Evolutionary conservation across 1,139 yeast genomes (phyloP).

Genomic region (Trichomonascaceae sp.): DNA sequence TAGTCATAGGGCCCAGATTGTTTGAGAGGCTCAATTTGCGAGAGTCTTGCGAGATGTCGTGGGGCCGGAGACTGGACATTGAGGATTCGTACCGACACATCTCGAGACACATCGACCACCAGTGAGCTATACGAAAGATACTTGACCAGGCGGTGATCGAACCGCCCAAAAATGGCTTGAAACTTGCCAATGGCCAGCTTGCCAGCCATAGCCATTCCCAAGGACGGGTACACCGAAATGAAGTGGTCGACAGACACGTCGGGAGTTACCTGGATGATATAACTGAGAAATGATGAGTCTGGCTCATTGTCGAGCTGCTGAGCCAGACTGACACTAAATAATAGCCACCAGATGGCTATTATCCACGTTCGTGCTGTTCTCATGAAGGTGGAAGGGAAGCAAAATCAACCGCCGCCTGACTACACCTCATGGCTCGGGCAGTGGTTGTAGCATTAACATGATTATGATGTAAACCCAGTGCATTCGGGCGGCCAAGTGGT

Average conservation of each 20-base stretch:
- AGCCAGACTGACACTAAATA: too few species aligned
- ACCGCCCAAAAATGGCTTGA: conserved; percentile 18
- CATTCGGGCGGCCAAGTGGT: too few species aligned
- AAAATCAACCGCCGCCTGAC: too few species aligned
- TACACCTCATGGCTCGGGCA: too few species aligned
- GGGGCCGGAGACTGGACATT: conserved; percentile 44
- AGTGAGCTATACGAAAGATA: conserved; percentile 15
- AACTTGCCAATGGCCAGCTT: conserved; percentile 16
- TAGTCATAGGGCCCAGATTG: conserved; percentile 24
- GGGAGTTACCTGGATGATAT: conserved; percentile 18
- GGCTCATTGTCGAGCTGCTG: too few species aligned
- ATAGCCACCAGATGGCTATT: too few species aligned
- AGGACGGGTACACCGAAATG: conserved; percentile 16
- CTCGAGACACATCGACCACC: conserved; percentile 21
- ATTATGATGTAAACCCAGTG: too few species aligned
- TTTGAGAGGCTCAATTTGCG: conserved; percentile 35
- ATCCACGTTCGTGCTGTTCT: too few species aligned
- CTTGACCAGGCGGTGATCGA: conserved; percentile 14
- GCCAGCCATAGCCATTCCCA: conserved; percentile 13
- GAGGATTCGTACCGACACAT: conserved; percentile 16
- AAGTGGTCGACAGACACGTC: conserved; percentile 14
- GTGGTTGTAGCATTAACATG: too few species aligned
- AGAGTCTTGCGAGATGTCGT: conserved; percentile 52
- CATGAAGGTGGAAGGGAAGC: too few species aligned
- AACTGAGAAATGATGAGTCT: too few species aligned